Evolutionary conservation across 2,329 filamentous ascomycete species (phyloP), one percentile per base, ranked within the genome.

Genomic region (Lasiodiplodia gonubiensis): DNA sequence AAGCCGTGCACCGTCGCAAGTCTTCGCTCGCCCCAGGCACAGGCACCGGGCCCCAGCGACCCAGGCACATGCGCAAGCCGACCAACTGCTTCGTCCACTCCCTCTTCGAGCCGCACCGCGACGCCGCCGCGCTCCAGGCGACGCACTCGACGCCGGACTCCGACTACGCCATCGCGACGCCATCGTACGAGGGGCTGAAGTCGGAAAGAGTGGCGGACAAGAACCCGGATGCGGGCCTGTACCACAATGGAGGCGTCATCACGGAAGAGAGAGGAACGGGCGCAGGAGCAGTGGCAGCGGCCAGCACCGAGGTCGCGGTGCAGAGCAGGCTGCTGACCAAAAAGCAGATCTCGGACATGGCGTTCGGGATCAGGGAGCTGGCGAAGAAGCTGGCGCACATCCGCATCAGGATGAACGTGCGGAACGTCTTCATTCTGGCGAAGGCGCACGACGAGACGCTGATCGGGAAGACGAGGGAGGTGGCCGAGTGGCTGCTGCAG

Each of bases 261-360:
- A 8, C 10, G 6, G 42, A n/a, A 11, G 42, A 46, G 42, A 18
- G 21, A 8, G 18, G 42, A 11, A n/a, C 18, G 7, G 42, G n/a
- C n/a, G 42, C 18, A 7, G n/a, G 42, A 6, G 42, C 18, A 7
- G 42, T n/a, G 42, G 42, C 18, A 8, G 8, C 18, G 42, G 69
- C 74, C 21, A 74, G 77, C n/a, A 73, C 67, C 27, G 75, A 81
- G 1, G 72, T 77, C 63, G 77, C 79, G 30, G 81, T 84, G 21
- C 83, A 89, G 67, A 89, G 88, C 68, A 87, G 94, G n/a, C 86
- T 97, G 60, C 84, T 98, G 71, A 97, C 94, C 1, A 98, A 98
- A 82, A 93, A 92, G 78, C 93, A 99, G 79, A 85, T 99, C 51
- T 93, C 91, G 16, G 95, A 98, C 74, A 98, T 99, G 94, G 94